A percentile compares a stretch with the other conserved stretches of the same genome.
Evolutionary conservation across 306 rosid genomes (phyloP).

Genomic region (Macrotyloma uniflorum): DNA sequence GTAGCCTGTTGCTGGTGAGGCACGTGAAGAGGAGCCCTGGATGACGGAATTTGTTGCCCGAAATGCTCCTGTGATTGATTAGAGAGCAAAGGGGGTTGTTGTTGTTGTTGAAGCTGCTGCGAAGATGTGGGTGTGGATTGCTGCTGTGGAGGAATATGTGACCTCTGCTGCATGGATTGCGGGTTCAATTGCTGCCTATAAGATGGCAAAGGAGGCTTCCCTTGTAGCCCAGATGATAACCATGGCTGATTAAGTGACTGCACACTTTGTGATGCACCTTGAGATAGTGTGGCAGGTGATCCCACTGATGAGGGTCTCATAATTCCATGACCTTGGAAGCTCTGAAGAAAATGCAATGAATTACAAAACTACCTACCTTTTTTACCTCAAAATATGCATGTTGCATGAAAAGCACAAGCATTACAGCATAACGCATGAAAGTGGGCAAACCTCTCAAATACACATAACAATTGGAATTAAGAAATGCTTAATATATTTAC

Average conservation of each 20-base stretch:
- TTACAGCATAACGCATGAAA: conserved; percentile 11
- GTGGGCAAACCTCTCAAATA: background rate
- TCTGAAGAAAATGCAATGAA: conserved; percentile 50
- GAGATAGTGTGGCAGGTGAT: conserved; percentile 63
- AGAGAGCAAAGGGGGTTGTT: conserved; percentile 52
- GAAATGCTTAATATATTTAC: background rate
- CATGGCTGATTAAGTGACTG: conserved; percentile 86
- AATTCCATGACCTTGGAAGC: conserved; percentile 80
- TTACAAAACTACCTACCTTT: conserved; percentile 18
- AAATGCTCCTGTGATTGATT: conserved; percentile 69
- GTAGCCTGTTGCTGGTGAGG: conserved; percentile 76
- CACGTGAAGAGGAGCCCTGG: conserved; percentile 63
- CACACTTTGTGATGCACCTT: conserved; percentile 63
- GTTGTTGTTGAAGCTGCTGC: conserved; percentile 44
- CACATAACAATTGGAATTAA: background rate
- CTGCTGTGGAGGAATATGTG: conserved; percentile 68
- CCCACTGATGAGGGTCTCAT: conserved; percentile 69
- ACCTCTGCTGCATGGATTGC: conserved; percentile 70
- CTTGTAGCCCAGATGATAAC: conserved; percentile 83
- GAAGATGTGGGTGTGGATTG: conserved; percentile 51
- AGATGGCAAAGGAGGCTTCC: conserved; percentile 91
- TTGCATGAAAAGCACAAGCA: background rate
- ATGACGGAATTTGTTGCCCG: conserved; percentile 61
- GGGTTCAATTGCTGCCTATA: conserved; percentile 78
- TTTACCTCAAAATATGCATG: background rate